Base-by-base conservation (phyloP, 768 basidiomycete genomes). In the Neoboletus brunneissimus region DNA sequence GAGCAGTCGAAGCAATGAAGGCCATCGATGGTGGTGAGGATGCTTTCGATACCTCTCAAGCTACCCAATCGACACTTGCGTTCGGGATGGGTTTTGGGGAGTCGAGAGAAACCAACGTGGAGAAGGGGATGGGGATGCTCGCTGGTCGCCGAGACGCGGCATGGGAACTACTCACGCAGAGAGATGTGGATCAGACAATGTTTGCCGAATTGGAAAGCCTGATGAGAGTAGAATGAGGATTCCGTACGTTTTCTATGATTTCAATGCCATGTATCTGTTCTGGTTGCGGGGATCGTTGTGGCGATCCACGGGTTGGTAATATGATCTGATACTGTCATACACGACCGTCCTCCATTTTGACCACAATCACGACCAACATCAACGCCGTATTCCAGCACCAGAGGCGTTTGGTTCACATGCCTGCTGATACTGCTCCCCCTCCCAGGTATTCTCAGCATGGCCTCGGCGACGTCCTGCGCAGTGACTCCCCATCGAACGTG, bases 61-160 rank as follows among this genome's bases (percentile, higher is more conserved):
- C 83, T 20, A 73, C 74, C 20, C 76, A 76, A 48, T 80, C 89
- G 5, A 81, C 82, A 4, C 77, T 93, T 49, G 78, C 87, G 5
- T 93, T 91, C 67, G 91, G 90, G n/a, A 88, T 93, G 81, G 91
- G 89, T 15, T 91, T 87, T 64, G 83, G 87, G 1, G 91, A 91
- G 67, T 79, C 81, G 42, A 84, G 82, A 9, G 88, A 91, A 62
- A 80, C 71, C 18, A 76, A 76, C 11, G 73, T 79, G 46, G 89
- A 93, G 69, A 84, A 78, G 57, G 91, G 91, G 8, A 86, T 83
- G 20, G 91, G 91, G 3, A 70, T 93, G 52, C 75, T 91, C 32
- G 88, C 85, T 51, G 86, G 86, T 9, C 80, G 87, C 66, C 83
- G 86, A 58, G 88, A 87, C 51, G 76, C 85, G 31, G 78, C 85